phyloP scores from a whole-genome alignment of 2,329 filamentous ascomycete genomes.

The Pestalotiopsis sp. region DNA sequence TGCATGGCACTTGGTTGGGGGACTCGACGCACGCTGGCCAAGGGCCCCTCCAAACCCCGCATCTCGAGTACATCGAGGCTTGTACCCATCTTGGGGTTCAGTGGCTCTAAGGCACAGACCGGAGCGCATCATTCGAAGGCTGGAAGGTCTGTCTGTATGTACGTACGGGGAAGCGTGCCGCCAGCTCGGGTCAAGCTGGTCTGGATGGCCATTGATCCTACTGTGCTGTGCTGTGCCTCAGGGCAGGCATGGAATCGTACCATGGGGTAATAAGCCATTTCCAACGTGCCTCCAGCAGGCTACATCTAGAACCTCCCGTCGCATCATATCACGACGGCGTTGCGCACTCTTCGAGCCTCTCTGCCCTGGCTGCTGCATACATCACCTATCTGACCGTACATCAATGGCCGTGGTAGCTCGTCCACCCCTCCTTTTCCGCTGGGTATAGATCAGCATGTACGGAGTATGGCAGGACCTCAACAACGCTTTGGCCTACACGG shows the following conservation, averaged over 20 bases:
- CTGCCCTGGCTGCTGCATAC: not conserved
- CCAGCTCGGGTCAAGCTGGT: not conserved
- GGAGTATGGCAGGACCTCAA: not conserved
- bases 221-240: not conserved
- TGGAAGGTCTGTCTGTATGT: not conserved
- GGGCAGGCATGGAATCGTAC: not conserved
- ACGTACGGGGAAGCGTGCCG: not conserved
- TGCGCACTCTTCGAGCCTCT: not conserved
- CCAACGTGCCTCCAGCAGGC: not conserved
- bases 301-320: not conserved
- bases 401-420: not conserved
- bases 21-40: not conserved
- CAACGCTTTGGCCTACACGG: not conserved
- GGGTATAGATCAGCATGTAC: not conserved
- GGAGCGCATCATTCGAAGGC: not conserved
- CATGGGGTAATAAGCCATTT: not conserved
- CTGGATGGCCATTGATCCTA: not conserved
- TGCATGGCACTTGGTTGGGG: conserved; percentile 6
- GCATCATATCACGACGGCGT: not conserved
- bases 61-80: not conserved
- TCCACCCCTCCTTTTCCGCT: not conserved
- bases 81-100: not conserved
- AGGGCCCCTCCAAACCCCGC: conserved; percentile 9
- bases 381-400: not conserved
- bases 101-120: not conserved